phyloP scores from a whole-genome alignment of 176 grass and related monocot genomes.

The Musa beccarii region DNA sequence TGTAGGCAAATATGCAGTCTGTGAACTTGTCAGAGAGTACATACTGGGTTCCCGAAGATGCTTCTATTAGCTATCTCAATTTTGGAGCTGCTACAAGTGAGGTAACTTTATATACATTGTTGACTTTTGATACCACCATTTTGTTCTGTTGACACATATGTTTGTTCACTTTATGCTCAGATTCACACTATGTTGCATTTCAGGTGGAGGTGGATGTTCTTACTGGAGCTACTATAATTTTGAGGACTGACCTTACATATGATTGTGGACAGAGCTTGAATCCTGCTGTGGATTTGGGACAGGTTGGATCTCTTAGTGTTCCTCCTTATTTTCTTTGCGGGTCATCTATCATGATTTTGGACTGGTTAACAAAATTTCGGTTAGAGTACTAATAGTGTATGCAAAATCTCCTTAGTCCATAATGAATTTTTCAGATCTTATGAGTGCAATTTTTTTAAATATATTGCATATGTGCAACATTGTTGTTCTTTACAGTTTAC shows the following conservation, averaged over 20 bases:
- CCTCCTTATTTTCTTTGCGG: neutral
- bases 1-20: slow-evolving; percentile 46
- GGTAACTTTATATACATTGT: slow-evolving; percentile 38
- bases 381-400: neutral
- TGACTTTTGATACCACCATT: neutral
- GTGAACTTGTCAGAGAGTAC: slow-evolving; percentile 72
- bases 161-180: slow-evolving; percentile 9
- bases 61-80: slow-evolving; percentile 63
- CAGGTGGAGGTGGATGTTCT: slow-evolving; percentile 96
- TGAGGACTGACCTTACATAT: slow-evolving; percentile 76
- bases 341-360: neutral
- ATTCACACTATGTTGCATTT: slow-evolving; percentile 4
- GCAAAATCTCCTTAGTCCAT: neutral
- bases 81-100: slow-evolving; percentile 84
- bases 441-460: neutral
- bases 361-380: neutral
- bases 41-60: slow-evolving; percentile 45
- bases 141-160: neutral
- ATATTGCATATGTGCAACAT: neutral
- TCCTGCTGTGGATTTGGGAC: slow-evolving; percentile 84
- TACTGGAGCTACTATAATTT: slow-evolving; percentile 66
- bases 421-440: neutral
- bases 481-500: slow-evolving; percentile 5
- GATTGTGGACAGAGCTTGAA: slow-evolving; percentile 96
- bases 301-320: slow-evolving; percentile 33